phyloP scores from a whole-genome alignment of 1,284 basidiomycete species.

The Porogramme epimiltina region DNA sequence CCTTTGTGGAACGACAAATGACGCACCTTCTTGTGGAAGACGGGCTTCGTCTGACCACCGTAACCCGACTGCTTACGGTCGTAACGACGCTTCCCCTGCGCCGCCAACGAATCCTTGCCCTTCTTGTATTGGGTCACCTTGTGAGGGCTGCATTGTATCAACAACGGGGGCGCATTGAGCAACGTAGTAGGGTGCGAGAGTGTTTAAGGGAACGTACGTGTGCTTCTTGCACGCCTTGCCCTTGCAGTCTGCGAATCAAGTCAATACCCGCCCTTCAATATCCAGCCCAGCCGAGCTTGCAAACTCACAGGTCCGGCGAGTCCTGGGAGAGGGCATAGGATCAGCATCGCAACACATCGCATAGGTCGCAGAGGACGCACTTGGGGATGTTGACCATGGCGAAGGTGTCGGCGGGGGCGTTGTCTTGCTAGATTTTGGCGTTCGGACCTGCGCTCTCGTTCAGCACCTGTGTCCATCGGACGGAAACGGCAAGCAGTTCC shows the following conservation, averaged over 20 bases:
- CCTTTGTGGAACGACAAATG: conserved; percentile 40
- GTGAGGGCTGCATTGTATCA: conserved; percentile 66
- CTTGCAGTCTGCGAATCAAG: conserved; percentile 80
- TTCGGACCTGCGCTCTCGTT: conserved; percentile 18
- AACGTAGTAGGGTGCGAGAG: neutral
- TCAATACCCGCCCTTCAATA: conserved; percentile 17
- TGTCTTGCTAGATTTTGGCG: conserved; percentile 28
- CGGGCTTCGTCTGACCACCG: conserved; percentile 99
- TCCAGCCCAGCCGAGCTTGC: neutral
- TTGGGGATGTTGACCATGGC: conserved; percentile 93
- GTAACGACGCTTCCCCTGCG: conserved; percentile 99
- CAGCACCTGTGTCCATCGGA: conserved; percentile 19
- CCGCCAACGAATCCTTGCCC: conserved; percentile 95
- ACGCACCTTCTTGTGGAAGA: conserved; percentile 98
- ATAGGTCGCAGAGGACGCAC: conserved; percentile 45
- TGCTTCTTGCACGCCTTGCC: conserved; percentile 98
- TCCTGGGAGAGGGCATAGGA: conserved; percentile 46
- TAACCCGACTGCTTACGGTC: conserved; percentile 99
- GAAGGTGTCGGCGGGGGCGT: conserved; percentile 33
- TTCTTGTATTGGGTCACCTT: conserved; percentile 99
- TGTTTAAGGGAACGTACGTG: conserved; percentile 65
- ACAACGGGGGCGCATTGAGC: neutral
- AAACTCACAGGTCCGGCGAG: conserved; percentile 82
- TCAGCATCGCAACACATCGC: conserved; percentile 22
- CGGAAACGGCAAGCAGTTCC: conserved; percentile 32